These are phyloP conservation scores for Oxyria digyna DNA, from an alignment of 148 eudicot species.

Conservation along the genomic window DNA sequence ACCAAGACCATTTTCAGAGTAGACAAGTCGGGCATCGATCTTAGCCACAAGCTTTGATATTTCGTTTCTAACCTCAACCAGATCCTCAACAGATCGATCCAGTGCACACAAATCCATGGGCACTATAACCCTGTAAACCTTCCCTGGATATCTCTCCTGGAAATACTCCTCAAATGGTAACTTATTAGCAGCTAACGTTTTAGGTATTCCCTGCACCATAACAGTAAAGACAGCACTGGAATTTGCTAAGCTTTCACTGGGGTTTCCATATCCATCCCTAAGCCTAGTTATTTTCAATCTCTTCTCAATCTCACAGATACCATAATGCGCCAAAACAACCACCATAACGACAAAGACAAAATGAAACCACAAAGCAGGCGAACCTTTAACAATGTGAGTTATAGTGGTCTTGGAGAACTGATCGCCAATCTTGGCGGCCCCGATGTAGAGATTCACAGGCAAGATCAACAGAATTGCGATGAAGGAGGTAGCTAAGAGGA, in stretches of 20 bases:
- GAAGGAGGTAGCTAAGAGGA: conserved; percentile 32
- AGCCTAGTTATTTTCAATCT: conserved; percentile 62
- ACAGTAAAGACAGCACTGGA: conserved; percentile 65
- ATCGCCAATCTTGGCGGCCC: conserved; percentile 46
- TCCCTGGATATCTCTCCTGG: conserved; percentile 69
- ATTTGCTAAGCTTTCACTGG: conserved; percentile 38
- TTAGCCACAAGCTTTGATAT: conserved; percentile 52
- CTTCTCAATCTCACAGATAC: conserved; percentile 43
- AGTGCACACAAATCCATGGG: conserved; percentile 88
- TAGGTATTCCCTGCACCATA: conserved; percentile 77
- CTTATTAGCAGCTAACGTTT: conserved; percentile 46
- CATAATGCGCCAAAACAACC: conserved; percentile 51
- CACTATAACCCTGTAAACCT: conserved; percentile 57
- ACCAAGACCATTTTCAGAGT: conserved; percentile 17
- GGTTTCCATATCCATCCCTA: conserved; percentile 72
- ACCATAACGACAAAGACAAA: conserved; percentile 40
- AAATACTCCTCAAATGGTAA: conserved; percentile 72
- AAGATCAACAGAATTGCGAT: conserved; percentile 32
- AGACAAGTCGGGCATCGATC: conserved; percentile 41
- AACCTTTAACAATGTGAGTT: conserved; percentile 52
- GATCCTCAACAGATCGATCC: conserved; percentile 70
- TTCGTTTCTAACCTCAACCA: conserved; percentile 68
- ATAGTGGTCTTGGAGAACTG: conserved; percentile 72
- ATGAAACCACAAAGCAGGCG: conserved; percentile 57
- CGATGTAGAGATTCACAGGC: conserved; percentile 65